Evolutionary conservation across 1,139 yeast species (phyloP).

Genomic region (Geotrichum histeridarum): DNA sequence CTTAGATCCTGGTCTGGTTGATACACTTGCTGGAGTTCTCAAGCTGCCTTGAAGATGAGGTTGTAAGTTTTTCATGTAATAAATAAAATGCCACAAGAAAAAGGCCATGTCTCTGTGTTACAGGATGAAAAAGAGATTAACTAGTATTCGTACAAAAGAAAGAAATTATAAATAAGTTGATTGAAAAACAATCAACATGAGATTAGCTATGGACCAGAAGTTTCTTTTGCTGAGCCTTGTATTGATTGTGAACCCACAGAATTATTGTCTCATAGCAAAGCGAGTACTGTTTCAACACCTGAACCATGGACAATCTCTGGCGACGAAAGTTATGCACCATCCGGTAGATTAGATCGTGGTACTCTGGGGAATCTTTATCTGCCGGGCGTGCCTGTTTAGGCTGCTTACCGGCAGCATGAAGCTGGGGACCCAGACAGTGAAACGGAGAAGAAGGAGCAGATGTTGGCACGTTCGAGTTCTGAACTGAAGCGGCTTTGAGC

Average conservation of each 20-base stretch:
- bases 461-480: not conserved
- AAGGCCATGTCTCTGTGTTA: no score
- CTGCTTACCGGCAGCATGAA: not conserved
- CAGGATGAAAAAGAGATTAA: no score
- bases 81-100: no score
- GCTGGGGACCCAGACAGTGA: not conserved
- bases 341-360: constrained; percentile 49
- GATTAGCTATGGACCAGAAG: not conserved
- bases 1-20: constrained; percentile 13
- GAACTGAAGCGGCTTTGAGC: not conserved
- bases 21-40: constrained; percentile 16
- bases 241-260: constrained; percentile 26
- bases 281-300: constrained; percentile 66
- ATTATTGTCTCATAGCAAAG: constrained; percentile 60
- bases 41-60: not conserved
- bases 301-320: constrained; percentile 81
- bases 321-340: constrained; percentile 59
- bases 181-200: not conserved
- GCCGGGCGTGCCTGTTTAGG: not conserved
- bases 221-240: not conserved
- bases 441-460: not conserved
- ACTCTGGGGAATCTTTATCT: constrained; percentile 7
- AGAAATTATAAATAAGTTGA: not conserved
- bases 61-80: no score
- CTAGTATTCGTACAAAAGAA: not conserved